Evolutionary conservation across 257 asterid genomes (phyloP).

Genomic region (Solanum chmielewskii): DNA sequence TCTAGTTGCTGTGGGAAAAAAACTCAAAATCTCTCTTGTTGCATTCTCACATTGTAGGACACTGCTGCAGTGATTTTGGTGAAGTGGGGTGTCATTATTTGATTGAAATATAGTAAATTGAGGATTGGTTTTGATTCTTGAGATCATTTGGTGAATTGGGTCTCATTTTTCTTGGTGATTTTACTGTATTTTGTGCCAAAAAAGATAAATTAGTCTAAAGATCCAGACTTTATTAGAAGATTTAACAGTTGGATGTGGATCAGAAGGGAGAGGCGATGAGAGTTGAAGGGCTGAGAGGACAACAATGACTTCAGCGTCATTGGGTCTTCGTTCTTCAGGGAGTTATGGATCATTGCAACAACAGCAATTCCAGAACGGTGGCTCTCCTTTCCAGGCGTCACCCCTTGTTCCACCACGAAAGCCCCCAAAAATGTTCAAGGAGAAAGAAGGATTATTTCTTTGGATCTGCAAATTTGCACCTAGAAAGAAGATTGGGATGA

Average conservation of each 20-base stretch:
- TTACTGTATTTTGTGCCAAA: background rate
- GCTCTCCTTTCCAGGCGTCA: conserved; percentile 42
- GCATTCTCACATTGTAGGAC: background rate
- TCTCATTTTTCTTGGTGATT: background rate
- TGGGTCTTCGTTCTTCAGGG: conserved; percentile 95
- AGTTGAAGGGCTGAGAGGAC: conserved; percentile 31
- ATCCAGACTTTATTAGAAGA: background rate
- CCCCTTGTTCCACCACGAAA: conserved; percentile 49
- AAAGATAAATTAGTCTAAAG: background rate
- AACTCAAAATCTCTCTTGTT: background rate
- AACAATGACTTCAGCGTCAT: conserved; percentile 85
- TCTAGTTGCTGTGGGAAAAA: background rate
- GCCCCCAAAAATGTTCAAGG: conserved; percentile 72
- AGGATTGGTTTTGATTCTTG: background rate
- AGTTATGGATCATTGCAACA: conserved; percentile 90
- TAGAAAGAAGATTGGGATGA: conserved; percentile 83
- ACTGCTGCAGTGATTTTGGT: background rate
- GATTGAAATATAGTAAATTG: background rate
- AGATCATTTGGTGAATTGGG: conserved; percentile 1
- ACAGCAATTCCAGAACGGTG: conserved; percentile 43
- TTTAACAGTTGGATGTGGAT: conserved; percentile 8
- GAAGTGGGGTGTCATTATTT: background rate
- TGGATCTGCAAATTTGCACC: conserved; percentile 83
- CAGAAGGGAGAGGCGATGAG: conserved; percentile 26
- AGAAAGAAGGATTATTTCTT: conserved; percentile 62